Evolutionary conservation across 1,284 basidiomycete genomes (phyloP).

Genomic region (Cutaneotrichosporon sp.): DNA sequence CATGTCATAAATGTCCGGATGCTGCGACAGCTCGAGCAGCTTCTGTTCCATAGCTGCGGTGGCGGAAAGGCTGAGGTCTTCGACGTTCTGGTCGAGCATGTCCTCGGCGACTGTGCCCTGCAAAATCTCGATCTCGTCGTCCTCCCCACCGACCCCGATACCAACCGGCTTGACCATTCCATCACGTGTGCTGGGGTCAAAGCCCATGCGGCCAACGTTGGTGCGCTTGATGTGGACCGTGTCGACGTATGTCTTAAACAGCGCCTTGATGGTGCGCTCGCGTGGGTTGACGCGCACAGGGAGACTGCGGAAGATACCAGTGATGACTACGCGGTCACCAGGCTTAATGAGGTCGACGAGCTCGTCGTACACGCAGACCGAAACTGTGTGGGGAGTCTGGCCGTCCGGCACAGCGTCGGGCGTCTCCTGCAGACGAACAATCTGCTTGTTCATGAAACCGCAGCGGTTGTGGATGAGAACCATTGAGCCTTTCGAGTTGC

Average conservation of each 20-base stretch:
- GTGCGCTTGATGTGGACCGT: conserved; percentile 87
- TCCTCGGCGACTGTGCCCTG: conserved; percentile 32
- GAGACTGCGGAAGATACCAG: conserved; percentile 90
- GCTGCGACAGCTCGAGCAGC: conserved; percentile 46
- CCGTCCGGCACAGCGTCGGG: conserved; percentile 97
- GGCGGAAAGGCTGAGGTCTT: conserved; percentile 50
- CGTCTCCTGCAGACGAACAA: conserved; percentile 92
- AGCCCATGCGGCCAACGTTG: conserved; percentile 62
- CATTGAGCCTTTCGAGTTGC: conserved; percentile 81
- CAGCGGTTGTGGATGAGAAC: conserved; percentile 94
- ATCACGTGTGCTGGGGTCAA: conserved; percentile 73
- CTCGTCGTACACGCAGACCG: conserved; percentile 92
- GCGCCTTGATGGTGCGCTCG: conserved; percentile 82
- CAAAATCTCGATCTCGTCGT: conserved; percentile 59
- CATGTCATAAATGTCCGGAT: conserved; percentile 81
- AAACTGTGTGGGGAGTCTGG: conserved; percentile 96
- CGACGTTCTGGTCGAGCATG: conserved; percentile 38
- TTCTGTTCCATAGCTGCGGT: conserved; percentile 55
- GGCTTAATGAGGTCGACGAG: conserved; percentile 92
- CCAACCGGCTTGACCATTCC: conserved; percentile 56
- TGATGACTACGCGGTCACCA: conserved; percentile 84
- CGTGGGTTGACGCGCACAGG: conserved; percentile 90
- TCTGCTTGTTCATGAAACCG: conserved; percentile 91
- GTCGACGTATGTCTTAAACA: conserved; percentile 95
- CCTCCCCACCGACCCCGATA: conserved; percentile 79